These are phyloP conservation scores for Aureobasidium sp. DNA, from an alignment of 2,329 filamentous ascomycete genomes.

Conservation along the genomic window DNA sequence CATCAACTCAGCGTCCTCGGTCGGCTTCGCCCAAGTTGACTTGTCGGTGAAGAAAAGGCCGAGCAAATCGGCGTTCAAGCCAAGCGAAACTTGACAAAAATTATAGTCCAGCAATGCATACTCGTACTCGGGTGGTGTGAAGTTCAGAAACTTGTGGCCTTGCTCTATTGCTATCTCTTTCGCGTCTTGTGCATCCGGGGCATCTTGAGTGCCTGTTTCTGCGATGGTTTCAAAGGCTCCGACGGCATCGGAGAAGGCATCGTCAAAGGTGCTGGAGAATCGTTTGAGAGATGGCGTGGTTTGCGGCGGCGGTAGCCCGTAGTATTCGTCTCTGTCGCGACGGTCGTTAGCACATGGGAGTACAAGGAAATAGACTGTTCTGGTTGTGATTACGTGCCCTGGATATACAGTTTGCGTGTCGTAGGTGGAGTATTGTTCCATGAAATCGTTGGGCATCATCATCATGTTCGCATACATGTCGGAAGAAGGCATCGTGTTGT, in stretches of 20 bases:
- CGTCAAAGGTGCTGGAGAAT: slow-evolving; percentile 36
- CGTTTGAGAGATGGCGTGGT: slow-evolving; percentile 26
- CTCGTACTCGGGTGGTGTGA: slow-evolving; percentile 42
- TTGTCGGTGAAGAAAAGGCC: slow-evolving; percentile 87
- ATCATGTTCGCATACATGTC: slow-evolving; percentile 40
- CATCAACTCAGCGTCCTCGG: slow-evolving; percentile 68
- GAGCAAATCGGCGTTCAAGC: slow-evolving; percentile 69
- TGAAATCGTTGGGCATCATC: slow-evolving; percentile 44
- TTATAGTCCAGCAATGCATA: slow-evolving; percentile 60
- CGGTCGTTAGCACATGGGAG: slow-evolving; percentile 13
- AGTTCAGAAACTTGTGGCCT: slow-evolving; percentile 52
- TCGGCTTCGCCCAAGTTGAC: slow-evolving; percentile 58
- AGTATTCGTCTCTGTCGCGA: slow-evolving; percentile 25
- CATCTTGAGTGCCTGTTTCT: slow-evolving; percentile 31
- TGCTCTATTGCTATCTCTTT: slow-evolving; percentile 55
- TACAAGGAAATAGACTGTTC: neutral
- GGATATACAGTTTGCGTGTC: slow-evolving; percentile 53
- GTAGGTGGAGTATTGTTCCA: slow-evolving; percentile 54
- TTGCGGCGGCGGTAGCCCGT: slow-evolving; percentile 22
- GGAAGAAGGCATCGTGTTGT: slow-evolving; percentile 44
- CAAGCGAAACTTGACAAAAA: slow-evolving; percentile 56
- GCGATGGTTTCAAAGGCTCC: slow-evolving; percentile 42
- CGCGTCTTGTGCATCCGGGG: slow-evolving; percentile 39
- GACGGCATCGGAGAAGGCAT: slow-evolving; percentile 44
- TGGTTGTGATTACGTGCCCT: slow-evolving; percentile 44